These are phyloP conservation scores for Xylaria flabelliformis DNA, from an alignment of 495 filamentous ascomycete genomes.

Conservation along the genomic window DNA sequence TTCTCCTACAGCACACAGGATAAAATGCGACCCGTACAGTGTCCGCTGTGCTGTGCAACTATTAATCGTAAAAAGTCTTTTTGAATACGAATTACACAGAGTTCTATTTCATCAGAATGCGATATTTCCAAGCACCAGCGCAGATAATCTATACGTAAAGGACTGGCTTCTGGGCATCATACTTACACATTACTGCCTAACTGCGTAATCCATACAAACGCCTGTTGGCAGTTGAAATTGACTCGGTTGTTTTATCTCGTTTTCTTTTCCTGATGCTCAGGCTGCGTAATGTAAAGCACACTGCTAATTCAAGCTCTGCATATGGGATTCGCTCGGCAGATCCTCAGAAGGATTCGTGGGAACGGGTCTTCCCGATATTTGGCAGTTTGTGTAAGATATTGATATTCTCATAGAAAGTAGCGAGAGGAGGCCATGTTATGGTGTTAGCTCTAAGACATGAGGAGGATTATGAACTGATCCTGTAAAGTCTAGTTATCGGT, in stretches of 20 bases:
- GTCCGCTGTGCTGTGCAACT: neutral
- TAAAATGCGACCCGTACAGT: neutral
- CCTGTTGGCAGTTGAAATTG: too few relatives aligned
- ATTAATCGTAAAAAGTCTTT: neutral
- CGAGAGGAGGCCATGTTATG: neutral
- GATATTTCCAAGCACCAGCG: neutral
- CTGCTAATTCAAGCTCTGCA: too few relatives aligned
- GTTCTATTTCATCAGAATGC: neutral
- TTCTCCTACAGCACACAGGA: neutral
- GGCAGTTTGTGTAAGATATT: neutral
- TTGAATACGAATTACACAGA: neutral
- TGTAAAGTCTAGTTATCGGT: neutral
- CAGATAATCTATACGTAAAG: neutral
- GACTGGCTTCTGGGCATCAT: neutral
- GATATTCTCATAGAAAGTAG: too few relatives aligned
- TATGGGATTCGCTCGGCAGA: too few relatives aligned
- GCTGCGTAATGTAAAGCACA: too few relatives aligned
- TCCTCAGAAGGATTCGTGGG: too few relatives aligned
- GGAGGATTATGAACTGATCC: neutral
- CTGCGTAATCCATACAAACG: too few relatives aligned
- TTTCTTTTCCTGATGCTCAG: too few relatives aligned
- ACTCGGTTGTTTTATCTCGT: too few relatives aligned
- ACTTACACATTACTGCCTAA: neutral
- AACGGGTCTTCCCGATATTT: neutral
- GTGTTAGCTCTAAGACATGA: neutral